Evolutionary conservation across 228 moss, liverwort and hornwort species (phyloP).

Genomic region (Sphagnum magellanicum): DNA sequence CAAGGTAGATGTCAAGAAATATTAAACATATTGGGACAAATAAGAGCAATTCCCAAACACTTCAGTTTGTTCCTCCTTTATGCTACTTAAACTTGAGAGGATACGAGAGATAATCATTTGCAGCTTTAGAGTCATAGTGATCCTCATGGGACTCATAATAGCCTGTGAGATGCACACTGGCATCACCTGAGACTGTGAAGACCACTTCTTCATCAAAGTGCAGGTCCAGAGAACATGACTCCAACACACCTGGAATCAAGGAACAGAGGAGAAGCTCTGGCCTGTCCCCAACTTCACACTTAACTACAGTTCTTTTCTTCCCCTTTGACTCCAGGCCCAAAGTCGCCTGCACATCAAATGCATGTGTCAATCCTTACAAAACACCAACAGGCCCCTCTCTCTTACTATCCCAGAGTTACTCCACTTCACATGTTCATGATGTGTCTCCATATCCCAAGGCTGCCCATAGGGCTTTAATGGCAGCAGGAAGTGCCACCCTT

Average conservation of each 20-base stretch:
- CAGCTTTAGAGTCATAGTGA: slow-evolving; percentile 47
- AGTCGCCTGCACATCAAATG: slow-evolving; percentile 56
- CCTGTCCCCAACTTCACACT: slow-evolving; percentile 81
- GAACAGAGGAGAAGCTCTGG: slow-evolving; percentile 81
- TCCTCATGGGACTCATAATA: slow-evolving; percentile 82
- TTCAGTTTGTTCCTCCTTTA: background rate
- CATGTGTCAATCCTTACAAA: background rate
- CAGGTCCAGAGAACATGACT: slow-evolving; percentile 79
- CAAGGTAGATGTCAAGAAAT: no score
- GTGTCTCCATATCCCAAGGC: background rate
- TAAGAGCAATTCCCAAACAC: no score
- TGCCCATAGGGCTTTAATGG: no score
- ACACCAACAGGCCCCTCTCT: background rate
- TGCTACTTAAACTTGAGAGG: background rate
- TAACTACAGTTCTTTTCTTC: slow-evolving; percentile 73
- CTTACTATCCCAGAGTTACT: background rate
- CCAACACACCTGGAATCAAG: slow-evolving; percentile 68
- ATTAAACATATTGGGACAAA: no score
- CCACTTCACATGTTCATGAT: background rate
- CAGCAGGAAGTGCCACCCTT: no score
- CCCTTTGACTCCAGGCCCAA: slow-evolving; percentile 57
- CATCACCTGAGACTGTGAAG: slow-evolving; percentile 68
- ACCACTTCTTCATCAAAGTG: slow-evolving; percentile 82
- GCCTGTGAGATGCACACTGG: slow-evolving; percentile 86
- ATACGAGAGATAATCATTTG: slow-evolving; percentile 51